Percentiles rank a stretch among this genome's conserved stretches.
phyloP scores from a whole-genome alignment of 2,329 filamentous ascomycete species.

The Aspergillus melleus region DNA sequence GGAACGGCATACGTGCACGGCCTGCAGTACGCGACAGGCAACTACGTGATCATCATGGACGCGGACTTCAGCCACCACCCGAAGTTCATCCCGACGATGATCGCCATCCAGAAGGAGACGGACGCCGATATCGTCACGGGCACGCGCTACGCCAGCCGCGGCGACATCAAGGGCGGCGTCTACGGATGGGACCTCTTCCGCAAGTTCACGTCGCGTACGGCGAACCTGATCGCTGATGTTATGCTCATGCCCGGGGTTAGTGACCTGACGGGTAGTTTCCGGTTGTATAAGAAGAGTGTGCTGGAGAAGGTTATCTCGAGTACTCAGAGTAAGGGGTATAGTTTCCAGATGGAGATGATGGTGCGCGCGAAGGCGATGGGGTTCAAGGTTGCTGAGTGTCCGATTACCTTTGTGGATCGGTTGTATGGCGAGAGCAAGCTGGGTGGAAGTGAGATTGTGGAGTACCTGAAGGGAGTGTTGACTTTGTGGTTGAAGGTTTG shows the following conservation, averaged over 20 bases:
- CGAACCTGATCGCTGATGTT: slow-evolving; percentile 94
- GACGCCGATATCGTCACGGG: slow-evolving; percentile 97
- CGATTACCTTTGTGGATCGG: slow-evolving; percentile 93
- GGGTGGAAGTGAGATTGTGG: slow-evolving; percentile 90
- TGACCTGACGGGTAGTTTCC: slow-evolving; percentile 91
- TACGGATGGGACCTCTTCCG: slow-evolving; percentile 96
- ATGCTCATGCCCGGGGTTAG: slow-evolving; percentile 90
- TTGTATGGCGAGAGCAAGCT: slow-evolving; percentile 95
- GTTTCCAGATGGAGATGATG: slow-evolving; percentile 99
- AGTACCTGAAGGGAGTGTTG: slow-evolving; percentile 87
- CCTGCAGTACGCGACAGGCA: slow-evolving; percentile 83
- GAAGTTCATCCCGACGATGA: slow-evolving; percentile 97
- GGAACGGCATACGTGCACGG: slow-evolving; percentile 96
- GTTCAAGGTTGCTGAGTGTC: slow-evolving; percentile 89
- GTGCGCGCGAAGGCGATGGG: slow-evolving; percentile 96
- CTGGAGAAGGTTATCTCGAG: slow-evolving; percentile 85
- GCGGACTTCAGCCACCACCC: slow-evolving; percentile 99
- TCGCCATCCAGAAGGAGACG: slow-evolving; percentile 71
- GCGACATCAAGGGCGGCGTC: slow-evolving; percentile 66
- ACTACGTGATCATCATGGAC: slow-evolving; percentile 99
- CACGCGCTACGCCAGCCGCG: slow-evolving; percentile 83
- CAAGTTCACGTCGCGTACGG: slow-evolving; percentile 69
- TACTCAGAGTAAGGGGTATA: slow-evolving; percentile 95
- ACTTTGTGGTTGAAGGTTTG: slow-evolving; percentile 76
- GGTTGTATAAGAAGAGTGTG: slow-evolving; percentile 88